A percentile compares a stretch with the other conserved stretches of the same genome.
Evolutionary conservation across 768 basidiomycete genomes (phyloP).

Genomic region (Suillus alpinus): DNA sequence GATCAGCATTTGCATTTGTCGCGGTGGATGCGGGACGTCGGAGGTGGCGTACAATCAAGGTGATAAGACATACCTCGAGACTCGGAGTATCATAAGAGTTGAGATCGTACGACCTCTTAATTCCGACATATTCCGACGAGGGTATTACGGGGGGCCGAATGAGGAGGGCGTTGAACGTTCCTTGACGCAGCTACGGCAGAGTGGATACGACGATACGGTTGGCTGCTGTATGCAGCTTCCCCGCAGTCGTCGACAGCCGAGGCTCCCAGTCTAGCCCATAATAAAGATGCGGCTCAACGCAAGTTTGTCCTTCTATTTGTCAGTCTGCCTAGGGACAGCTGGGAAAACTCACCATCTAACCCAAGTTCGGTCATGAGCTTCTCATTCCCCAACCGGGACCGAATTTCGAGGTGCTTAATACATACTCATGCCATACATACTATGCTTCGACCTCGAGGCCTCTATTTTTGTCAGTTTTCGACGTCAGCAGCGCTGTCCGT

Average conservation of each 20-base stretch:
- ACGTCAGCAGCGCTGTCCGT: not conserved
- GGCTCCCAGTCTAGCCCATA: not conserved
- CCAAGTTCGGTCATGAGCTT: not conserved
- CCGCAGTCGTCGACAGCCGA: not conserved
- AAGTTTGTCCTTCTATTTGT: not conserved
- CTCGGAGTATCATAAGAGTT: not conserved
- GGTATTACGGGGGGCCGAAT: not conserved
- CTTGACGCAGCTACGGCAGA: not conserved
- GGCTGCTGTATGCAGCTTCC: not conserved
- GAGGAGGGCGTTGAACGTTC: not conserved
- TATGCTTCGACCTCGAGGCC: not conserved
- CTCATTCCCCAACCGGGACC: not conserved
- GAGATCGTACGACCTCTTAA: not conserved
- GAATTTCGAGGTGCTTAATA: not conserved
- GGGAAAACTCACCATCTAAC: not conserved
- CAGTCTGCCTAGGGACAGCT: not conserved
- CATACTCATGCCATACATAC: not conserved
- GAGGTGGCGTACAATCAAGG: not conserved
- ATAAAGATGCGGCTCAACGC: not conserved
- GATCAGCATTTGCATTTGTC: not conserved
- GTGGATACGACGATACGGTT: not conserved
- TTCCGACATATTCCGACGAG: not conserved
- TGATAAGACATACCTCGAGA: not conserved
- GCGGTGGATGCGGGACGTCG: too few relatives aligned
- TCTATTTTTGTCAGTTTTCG: not conserved